Evolutionary conservation across 306 rosid genomes (phyloP).

Genomic region (Amphicarpaea edgeworthii): DNA sequence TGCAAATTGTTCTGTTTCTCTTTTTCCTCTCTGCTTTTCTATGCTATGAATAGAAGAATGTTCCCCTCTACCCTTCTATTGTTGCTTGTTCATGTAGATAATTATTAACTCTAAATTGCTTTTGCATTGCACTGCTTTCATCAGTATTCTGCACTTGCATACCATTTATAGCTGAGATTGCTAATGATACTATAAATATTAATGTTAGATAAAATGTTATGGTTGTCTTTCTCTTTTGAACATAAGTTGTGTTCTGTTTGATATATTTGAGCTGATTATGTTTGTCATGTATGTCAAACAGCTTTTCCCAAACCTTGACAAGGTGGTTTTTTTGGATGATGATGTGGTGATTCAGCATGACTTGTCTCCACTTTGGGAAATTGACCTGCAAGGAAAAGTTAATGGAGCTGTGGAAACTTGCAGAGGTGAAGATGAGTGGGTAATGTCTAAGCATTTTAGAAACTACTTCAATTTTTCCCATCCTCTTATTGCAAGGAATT

Average conservation of each 20-base stretch:
- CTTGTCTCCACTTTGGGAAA: conserved; percentile 63
- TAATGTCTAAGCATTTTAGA: conserved; percentile 59
- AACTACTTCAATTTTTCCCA: conserved; percentile 61
- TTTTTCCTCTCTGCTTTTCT: neutral
- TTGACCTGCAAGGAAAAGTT: conserved; percentile 61
- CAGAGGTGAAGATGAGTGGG: conserved; percentile 64
- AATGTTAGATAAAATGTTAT: neutral
- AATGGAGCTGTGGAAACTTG: conserved; percentile 69
- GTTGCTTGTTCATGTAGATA: conserved; percentile 12
- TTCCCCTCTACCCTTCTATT: neutral
- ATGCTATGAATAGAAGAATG: neutral
- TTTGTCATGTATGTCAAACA: conserved; percentile 53
- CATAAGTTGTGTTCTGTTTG: conserved; percentile 16
- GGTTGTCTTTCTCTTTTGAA: neutral
- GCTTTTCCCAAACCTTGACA: conserved; percentile 95
- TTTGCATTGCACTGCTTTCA: conserved; percentile 14
- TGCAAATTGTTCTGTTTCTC: conserved; percentile 7
- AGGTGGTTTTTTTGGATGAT: conserved; percentile 73
- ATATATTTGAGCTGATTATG: conserved; percentile 45
- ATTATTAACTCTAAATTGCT: conserved; percentile 3
- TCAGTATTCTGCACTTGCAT: neutral
- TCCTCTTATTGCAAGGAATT: conserved; percentile 49
- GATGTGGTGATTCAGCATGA: conserved; percentile 63
- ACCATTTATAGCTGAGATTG: conserved; percentile 11
- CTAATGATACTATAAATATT: neutral